Base-by-base conservation (phyloP, 371 early-diverging fungal species). In the Umbelopsis sp. region DNA sequence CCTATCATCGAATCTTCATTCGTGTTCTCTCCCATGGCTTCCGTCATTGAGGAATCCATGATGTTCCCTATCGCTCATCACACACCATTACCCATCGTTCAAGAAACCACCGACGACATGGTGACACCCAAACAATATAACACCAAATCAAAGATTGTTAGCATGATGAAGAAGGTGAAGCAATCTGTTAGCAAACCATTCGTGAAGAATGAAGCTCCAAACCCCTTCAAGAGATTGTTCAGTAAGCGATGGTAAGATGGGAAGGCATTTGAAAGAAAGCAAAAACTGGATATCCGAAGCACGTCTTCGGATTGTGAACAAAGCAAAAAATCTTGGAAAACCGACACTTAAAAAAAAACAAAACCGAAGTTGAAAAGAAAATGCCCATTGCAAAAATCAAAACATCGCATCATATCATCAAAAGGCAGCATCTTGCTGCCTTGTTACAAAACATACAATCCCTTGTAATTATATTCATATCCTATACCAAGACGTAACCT, bases 21-120 rank as follows among this genome's bases (percentile, higher is more conserved):
- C 29, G 57, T 57, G n/a, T 57, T 57, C 35, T 57, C 57, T 35
- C 57, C 57, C 29, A 57, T 57, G 57, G 57, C 57, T n/a, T 57
- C 57, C 12, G 57, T 57, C 57, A 57, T 57, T 35, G 57, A 57
- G 29, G 57, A 57, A 57, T 57, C 57, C 35, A 57, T 57, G 57
- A 57, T 57, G 57, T 57, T 35, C 57, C 57, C 57, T 12, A 9
- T 25, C 5, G 16, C 29, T 18, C n/a, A 29, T 18, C 25, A 24
- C 32, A 53, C 5, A 18, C 29, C 57, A 37, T n/a, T 18, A 57
- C 29, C 32, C 1, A 16, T 37, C 12, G 18, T 35, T n/a, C 57
- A 57, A 57, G 57, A 57, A 35, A 32, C 35, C 16, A 8, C 57
- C 4, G n/a, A 57, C 18, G 37, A 16, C 12, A 35, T 18, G 11